Percentiles rank a stretch among this genome's conserved stretches.
Conservation (phyloP, 495 filamentous ascomycete species). For the Alectoria sarmentosa region DNA sequence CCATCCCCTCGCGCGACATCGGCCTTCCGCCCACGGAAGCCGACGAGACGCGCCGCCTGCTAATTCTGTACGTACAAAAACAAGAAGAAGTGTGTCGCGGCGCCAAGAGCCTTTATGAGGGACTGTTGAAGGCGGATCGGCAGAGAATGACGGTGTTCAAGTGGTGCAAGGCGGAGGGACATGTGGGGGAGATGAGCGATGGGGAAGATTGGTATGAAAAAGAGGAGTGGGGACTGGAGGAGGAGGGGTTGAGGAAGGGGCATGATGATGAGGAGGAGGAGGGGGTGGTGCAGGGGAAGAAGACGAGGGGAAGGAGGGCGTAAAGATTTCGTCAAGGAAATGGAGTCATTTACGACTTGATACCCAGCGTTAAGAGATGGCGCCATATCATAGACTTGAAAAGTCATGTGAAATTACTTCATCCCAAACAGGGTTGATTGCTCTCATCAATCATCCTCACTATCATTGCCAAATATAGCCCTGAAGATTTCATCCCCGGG, state of each 20-base stretch:
- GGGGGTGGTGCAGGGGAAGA: conserved; percentile 60
- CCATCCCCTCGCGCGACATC: conserved; percentile 68
- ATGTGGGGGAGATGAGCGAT: conserved; percentile 79
- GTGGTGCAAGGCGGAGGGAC: conserved; percentile 86
- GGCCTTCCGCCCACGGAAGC: conserved; percentile 77
- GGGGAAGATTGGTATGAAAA: conserved; percentile 95
- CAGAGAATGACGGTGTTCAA: conserved; percentile 72
- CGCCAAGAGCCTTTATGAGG: conserved; percentile 64
- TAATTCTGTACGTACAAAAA: conserved; percentile 85
- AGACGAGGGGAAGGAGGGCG: conserved; percentile 57
- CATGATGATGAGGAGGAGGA: conserved; percentile 85
- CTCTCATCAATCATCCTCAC: conserved; percentile 52
- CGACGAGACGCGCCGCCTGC: conserved; percentile 75
- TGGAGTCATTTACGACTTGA: conserved; percentile 3
- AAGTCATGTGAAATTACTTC: not conserved
- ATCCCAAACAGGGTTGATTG: too few relatives aligned
- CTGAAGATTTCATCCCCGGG: conserved; percentile 88
- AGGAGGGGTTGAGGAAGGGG: conserved; percentile 75
- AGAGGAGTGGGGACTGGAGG: conserved; percentile 78
- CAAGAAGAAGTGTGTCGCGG: conserved; percentile 91
- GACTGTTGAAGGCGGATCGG: conserved; percentile 67
- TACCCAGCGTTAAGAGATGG: conserved; percentile 2
- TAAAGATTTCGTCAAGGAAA: not conserved
- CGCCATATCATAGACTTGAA: not conserved
- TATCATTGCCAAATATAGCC: conserved; percentile 87